Base-by-base conservation (phyloP, 176 grass and related monocot species). In the Rhynchospora breviuscula region DNA sequence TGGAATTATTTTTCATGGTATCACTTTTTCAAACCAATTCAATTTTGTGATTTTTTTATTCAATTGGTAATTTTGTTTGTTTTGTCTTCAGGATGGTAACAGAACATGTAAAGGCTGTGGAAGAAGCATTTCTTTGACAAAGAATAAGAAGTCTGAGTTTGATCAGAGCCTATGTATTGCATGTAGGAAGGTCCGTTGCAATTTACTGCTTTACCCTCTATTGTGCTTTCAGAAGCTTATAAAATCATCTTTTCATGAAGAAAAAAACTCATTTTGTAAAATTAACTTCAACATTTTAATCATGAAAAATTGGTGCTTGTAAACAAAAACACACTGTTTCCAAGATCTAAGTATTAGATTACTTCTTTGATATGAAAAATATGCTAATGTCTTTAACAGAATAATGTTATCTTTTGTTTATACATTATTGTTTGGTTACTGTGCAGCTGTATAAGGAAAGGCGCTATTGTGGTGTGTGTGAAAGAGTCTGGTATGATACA, bases 391-490 rank as follows among this genome's bases (percentile, higher is more conserved):
- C 21, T 17, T 76, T 54, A 15, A 15, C 22, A 31, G 6, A 52
- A 51, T 15, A 8, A 26, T 75, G 25, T 75, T 3, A 19, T 53
- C 21, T 56, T 76, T 25, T 76, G 21, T 43, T 33, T 62, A 31
- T 14, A 63, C 54, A 35, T 26, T 4, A 40, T 61, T 83, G 3
- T 51, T 85, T 87, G 59, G 74, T 33, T 8, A 45, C 15, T 56
- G 12, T 90, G 83, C 91, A 99, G 96, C 85, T 99, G 76, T 86
- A 93, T 64, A 87, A 91, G 76, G 92, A 88, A 7, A 99, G 92
- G n/a, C 96, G 92, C 21, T 95, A 99, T 61, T 99, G 96, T 84
- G 93, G 96, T 63, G 93, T 99, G 78, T 99, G 96, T 83, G 94
- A 91, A 91, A 93, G 91, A 87, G 93, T 99, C 70, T 99, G 96